Conservation (phyloP, 78 protist genomes). For the Speleostelium caveatum region DNA sequence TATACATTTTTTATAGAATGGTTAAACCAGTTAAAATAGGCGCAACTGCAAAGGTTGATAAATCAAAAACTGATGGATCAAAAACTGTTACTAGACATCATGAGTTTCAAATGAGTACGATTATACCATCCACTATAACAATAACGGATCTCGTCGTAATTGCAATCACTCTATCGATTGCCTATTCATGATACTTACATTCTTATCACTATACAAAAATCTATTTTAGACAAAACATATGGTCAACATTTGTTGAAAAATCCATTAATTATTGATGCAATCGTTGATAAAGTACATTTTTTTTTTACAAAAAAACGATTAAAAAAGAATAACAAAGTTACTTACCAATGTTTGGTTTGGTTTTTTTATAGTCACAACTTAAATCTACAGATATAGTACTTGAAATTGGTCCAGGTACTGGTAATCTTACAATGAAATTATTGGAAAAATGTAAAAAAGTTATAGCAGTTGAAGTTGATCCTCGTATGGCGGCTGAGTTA, state of each 20-base stretch:
- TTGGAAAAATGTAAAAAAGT: conserved; percentile 94
- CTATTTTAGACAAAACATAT: conserved; percentile 82
- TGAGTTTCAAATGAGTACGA: conserved; percentile 80
- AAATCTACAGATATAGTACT: conserved; percentile 96
- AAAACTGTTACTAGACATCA: conserved; percentile 52
- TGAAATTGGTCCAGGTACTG: conserved; percentile 99
- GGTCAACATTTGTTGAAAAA: conserved; percentile 99
- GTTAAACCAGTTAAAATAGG: conserved; percentile 72
- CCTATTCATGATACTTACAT: too few relatives aligned
- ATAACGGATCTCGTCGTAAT: too few relatives aligned
- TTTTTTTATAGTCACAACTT: conserved; percentile 82
- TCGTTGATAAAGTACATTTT: conserved; percentile 91
- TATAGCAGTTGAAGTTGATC: conserved; percentile 98
- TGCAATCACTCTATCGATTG: too few relatives aligned
- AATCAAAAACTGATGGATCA: neutral
- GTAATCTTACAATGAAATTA: conserved; percentile 97
- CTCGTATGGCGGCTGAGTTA: conserved; percentile 99
- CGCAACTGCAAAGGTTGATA: neutral
- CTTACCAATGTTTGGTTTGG: too few relatives aligned
- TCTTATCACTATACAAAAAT: too few relatives aligned
- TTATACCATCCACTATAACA: neutral
- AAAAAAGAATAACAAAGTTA: too few relatives aligned
- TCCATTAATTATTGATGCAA: conserved; percentile 95
- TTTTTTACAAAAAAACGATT: too few relatives aligned
- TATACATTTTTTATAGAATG: too few relatives aligned